Evolutionary conservation across 306 rosid genomes (phyloP), one percentile per base, ranked within the genome.

Genomic region (Ammopiptanthus mongolicus): DNA sequence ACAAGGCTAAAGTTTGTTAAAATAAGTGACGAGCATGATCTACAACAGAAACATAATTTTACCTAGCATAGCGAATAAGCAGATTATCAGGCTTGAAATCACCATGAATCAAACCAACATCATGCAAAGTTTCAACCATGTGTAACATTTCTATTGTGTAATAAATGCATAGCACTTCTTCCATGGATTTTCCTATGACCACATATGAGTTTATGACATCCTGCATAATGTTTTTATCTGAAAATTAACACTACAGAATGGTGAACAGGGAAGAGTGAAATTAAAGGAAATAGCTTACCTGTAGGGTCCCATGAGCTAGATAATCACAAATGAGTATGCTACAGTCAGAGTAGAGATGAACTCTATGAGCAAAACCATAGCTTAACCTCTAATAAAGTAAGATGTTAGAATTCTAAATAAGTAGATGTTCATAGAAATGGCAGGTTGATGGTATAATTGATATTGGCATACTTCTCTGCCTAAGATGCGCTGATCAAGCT

Each of bases 61-160:
- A 91, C 97, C 93, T 86, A 61, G 97, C 85, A 85, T 95, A 95
- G 50, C 97, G 91, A 83, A 95, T 81, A 23, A 95, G 93, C 82
- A 95, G 81, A 86, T 95, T 95, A 77, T 95, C 98, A 39, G 98
- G 97, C 89, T 95, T 95, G 86, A 95, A 91, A 90, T 95, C 98
- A 31, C 98, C 93, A 84, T 91, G 98, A 83, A 95, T 85, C 82
- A 95, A 85, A 81, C 90, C 93, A 79, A 76, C 90, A 53, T 78
- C 86, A 75, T 90, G 97, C 84, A 95, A 70, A 77, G 83, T 78
- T 78, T 95, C 97, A 19, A 90, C 83, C 96, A 90, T 90, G 81
- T 84, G 81, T 75, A 95, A 89, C 98, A 91, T 91, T 84, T 95
- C 97, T 75, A 72, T 84, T 13, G 97, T 90, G 88, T 91, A 91